Percentiles rank a stretch among this genome's conserved stretches.
Evolutionary conservation across 805 yeast genomes (phyloP).

Genomic region (Saitoella complicata): DNA sequence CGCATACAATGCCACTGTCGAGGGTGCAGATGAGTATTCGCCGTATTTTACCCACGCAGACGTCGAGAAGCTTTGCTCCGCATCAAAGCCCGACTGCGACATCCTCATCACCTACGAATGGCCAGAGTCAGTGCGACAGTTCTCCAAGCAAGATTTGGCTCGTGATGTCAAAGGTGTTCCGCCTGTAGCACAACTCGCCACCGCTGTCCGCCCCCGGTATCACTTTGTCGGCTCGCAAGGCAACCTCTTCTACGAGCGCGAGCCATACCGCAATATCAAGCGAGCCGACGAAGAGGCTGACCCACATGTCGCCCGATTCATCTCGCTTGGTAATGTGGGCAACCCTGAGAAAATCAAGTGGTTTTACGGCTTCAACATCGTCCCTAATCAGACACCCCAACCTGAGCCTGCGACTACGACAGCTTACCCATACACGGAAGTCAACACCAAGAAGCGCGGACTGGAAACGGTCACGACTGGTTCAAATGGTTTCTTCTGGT

Average conservation of each 20-base stretch:
- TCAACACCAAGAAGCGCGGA: too few relatives aligned
- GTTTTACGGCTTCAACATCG: conserved; percentile 56
- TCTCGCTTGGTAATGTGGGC: conserved; percentile 47
- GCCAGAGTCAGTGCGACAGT: conserved; percentile 11
- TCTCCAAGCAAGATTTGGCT: conserved; percentile 2
- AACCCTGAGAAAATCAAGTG: conserved; percentile 35
- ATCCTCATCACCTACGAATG: conserved; percentile 12
- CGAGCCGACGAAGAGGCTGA: conserved; percentile 4
- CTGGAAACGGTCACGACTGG: too few relatives aligned
- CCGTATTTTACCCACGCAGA: conserved; percentile 6
- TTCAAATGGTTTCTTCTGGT: too few relatives aligned
- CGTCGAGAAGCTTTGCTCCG: conserved; percentile 7
- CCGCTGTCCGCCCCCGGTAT: conserved; percentile 11
- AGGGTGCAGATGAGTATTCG: neutral
- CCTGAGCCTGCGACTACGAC: too few relatives aligned
- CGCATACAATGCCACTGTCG: neutral
- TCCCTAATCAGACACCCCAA: neutral
- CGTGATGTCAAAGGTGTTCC: neutral
- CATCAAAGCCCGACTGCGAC: conserved; percentile 9
- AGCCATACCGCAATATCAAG: conserved; percentile 12
- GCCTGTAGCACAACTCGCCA: conserved; percentile 7
- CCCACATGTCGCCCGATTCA: conserved; percentile 35
- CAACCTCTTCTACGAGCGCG: conserved; percentile 14
- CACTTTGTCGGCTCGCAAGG: conserved; percentile 11
- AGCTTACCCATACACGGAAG: too few relatives aligned